A percentile compares a stretch with the other conserved stretches of the same genome.
Conservation (phyloP, 78 protist genomes). For the Dictyostelium capitatum region DNA sequence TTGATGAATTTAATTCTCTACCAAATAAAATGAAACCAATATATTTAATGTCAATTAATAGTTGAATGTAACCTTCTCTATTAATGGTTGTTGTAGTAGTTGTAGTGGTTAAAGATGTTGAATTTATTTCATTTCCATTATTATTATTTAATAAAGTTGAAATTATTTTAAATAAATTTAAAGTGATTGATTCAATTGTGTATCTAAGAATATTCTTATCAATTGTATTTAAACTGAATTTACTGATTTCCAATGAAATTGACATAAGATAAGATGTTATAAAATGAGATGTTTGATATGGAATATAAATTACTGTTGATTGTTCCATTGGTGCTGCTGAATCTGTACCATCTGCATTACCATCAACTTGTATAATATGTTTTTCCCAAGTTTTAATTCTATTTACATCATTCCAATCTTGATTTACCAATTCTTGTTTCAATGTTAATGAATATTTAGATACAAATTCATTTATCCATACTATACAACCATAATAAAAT, state of each 20-base stretch:
- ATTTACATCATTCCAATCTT: constrained; percentile 33
- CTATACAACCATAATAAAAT: constrained; percentile 56
- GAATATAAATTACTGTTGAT: constrained; percentile 11
- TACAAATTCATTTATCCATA: constrained; percentile 39
- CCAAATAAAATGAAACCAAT: constrained; percentile 35
- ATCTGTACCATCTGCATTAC: background rate
- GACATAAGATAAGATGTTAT: constrained; percentile 31
- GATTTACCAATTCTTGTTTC: background rate
- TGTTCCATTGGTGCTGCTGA: background rate
- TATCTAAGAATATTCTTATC: constrained; percentile 60
- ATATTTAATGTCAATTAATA: constrained; percentile 60
- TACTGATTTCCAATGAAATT: constrained; percentile 32
- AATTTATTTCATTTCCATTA: too few relatives aligned
- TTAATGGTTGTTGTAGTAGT: background rate
- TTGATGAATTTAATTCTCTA: background rate
- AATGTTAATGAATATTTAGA: background rate
- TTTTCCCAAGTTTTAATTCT: constrained; percentile 57
- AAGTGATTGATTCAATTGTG: background rate
- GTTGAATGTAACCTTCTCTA: constrained; percentile 62
- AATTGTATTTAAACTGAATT: constrained; percentile 56
- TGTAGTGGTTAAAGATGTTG: background rate
- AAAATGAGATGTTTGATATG: constrained; percentile 61
- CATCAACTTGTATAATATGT: constrained; percentile 7
- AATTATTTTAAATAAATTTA: constrained; percentile 28
- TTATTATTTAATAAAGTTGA: too few relatives aligned